Conservation (phyloP, 306 rosid genomes). For the Malus fusca region DNA sequence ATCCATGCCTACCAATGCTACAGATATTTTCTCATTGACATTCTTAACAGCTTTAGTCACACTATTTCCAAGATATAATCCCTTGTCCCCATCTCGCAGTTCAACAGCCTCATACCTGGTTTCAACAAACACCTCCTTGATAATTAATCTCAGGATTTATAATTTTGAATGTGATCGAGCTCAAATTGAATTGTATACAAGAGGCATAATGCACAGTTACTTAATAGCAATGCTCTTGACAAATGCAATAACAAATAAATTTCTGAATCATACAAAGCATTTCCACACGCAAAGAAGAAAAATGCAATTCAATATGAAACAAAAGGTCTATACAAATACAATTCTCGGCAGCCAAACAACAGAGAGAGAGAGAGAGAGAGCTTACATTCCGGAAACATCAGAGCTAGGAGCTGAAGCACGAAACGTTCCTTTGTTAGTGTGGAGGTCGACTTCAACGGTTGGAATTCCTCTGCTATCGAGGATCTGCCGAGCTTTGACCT, state of each 20-base stretch:
- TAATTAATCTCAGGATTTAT: neutral
- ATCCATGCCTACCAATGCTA: conserved; percentile 88
- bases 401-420: conserved; percentile 89
- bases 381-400: conserved; percentile 67
- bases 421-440: conserved; percentile 72
- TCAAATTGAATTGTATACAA: neutral
- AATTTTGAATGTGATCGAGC: neutral
- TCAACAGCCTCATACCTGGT: conserved; percentile 88
- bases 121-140: neutral
- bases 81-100: conserved; percentile 87
- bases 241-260: neutral
- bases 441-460: conserved; percentile 82
- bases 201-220: neutral
- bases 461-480: conserved; percentile 98
- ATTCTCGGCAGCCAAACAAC: neutral
- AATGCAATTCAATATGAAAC: neutral
- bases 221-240: neutral
- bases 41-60: conserved; percentile 78
- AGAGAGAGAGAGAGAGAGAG: neutral
- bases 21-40: conserved; percentile 79
- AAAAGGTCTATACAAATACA: neutral
- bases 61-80: conserved; percentile 73
- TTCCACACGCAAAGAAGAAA: neutral
- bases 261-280: neutral
- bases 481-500: conserved; percentile 84